Conservation (phyloP, 2,329 filamentous ascomycete genomes). For the Chaetoscypha palmicola region DNA sequence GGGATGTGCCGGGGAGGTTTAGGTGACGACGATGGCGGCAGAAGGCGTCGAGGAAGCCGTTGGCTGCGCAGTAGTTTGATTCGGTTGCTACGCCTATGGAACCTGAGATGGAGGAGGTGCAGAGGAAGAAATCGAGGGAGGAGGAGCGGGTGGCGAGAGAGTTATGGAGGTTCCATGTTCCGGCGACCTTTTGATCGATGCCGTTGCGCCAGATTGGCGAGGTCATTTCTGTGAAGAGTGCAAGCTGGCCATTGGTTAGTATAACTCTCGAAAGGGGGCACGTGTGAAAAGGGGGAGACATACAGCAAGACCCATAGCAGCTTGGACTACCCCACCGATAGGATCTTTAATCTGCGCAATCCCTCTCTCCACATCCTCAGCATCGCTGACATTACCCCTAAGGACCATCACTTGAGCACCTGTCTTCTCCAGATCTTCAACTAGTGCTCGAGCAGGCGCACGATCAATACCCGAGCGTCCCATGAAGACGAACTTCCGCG, state of each 20-base stretch:
- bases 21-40: slow-evolving; percentile 5
- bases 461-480: slow-evolving; percentile 10
- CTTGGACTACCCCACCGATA: slow-evolving; percentile 18
- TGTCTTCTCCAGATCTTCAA: slow-evolving; percentile 11
- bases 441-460: slow-evolving; percentile 21
- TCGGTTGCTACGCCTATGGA: slow-evolving; percentile 1
- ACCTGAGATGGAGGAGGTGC: slow-evolving; percentile 1
- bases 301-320: slow-evolving; percentile 25
- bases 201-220: slow-evolving; percentile 1
- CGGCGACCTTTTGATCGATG: slow-evolving; percentile 6
- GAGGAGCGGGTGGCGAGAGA: slow-evolving; percentile 1
- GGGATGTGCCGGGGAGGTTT: slow-evolving; percentile 6
- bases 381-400: slow-evolving; percentile 2
- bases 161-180: slow-evolving; percentile 11
- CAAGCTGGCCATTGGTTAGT: slow-evolving; percentile 12
- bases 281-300: background rate
- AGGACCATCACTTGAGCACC: slow-evolving; percentile 18
- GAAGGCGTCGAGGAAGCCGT: slow-evolving; percentile 29
- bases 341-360: background rate
- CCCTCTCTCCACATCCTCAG: slow-evolving; percentile 3
- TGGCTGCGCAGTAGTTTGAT: slow-evolving; percentile 30
- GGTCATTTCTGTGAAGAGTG: slow-evolving; percentile 3
- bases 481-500: slow-evolving; percentile 13
- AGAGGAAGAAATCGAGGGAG: slow-evolving; percentile 35
- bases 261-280: background rate